phyloP scores from a whole-genome alignment of 768 basidiomycete genomes.

The Megacollybia marginata region DNA sequence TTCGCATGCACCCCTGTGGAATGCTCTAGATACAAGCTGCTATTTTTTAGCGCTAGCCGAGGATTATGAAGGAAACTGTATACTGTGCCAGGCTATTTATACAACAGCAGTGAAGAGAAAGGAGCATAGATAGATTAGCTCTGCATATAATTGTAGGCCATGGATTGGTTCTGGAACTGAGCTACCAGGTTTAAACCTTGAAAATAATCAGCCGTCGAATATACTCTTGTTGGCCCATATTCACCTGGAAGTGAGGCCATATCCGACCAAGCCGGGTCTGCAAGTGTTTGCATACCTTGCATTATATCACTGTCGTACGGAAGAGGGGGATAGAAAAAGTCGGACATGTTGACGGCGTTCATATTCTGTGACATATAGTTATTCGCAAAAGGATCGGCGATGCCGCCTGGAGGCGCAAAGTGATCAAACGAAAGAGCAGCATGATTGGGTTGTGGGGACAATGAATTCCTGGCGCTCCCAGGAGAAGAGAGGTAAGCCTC shows the following conservation, averaged over 20 bases:
- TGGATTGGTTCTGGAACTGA: conserved; percentile 29
- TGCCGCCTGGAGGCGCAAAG: conserved; percentile 34
- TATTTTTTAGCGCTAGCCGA: too few relatives aligned
- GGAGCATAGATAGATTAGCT: too few relatives aligned
- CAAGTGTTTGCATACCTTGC: conserved; percentile 34
- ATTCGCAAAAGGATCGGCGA: conserved; percentile 24
- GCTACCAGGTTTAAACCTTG: conserved; percentile 29
- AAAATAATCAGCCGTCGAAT: too few relatives aligned
- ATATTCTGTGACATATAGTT: not conserved
- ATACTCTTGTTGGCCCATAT: too few relatives aligned
- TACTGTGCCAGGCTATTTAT: too few relatives aligned
- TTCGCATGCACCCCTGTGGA: too few relatives aligned
- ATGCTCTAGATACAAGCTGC: too few relatives aligned
- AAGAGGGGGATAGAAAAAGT: conserved; percentile 47
- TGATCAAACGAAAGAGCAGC: conserved; percentile 38
- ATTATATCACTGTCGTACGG: conserved; percentile 54
- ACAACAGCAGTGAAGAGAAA: too few relatives aligned
- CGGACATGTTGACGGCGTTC: conserved; percentile 12
- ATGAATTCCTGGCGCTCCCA: conserved; percentile 28
- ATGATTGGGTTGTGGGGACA: conserved; percentile 39
- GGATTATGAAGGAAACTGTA: too few relatives aligned
- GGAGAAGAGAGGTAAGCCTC: conserved; percentile 25
- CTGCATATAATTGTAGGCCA: not conserved
- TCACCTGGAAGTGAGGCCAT: conserved; percentile 8
- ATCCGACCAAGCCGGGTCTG: not conserved